Evolutionary conservation across 495 filamentous ascomycete species (phyloP).

Genomic region (Bacidia rubella): DNA sequence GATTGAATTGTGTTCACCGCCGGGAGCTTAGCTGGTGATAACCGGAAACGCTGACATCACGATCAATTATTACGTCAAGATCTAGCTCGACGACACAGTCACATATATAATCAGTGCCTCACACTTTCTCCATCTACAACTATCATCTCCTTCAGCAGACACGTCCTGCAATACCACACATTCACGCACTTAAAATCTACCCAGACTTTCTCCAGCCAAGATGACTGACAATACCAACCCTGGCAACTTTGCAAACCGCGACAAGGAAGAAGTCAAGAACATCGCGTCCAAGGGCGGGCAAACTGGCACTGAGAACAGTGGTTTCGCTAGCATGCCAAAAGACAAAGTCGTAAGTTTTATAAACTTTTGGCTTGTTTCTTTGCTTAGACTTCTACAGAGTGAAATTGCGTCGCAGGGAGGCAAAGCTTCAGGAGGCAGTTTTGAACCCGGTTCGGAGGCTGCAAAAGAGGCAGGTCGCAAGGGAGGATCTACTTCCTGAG

Average conservation of each 20-base stretch:
- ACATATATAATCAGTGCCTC: neutral
- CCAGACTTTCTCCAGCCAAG: neutral
- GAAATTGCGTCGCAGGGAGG: slow-evolving; percentile 42
- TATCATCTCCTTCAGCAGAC: too few relatives aligned
- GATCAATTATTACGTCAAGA: neutral
- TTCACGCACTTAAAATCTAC: too few relatives aligned
- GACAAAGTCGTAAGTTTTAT: slow-evolving; percentile 23
- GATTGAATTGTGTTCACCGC: too few relatives aligned
- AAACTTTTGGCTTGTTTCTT: slow-evolving; percentile 35
- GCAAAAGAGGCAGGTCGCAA: slow-evolving; percentile 32
- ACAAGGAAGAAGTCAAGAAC: slow-evolving; percentile 41
- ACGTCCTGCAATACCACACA: too few relatives aligned
- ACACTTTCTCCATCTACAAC: too few relatives aligned
- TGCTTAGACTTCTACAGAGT: slow-evolving; percentile 17
- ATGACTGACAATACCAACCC: slow-evolving; percentile 38
- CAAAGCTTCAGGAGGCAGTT: slow-evolving; percentile 34
- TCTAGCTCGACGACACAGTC: neutral
- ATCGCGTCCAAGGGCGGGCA: slow-evolving; percentile 35
- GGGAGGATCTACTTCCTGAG: neutral
- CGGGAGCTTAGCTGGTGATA: neutral
- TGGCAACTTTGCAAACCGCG: slow-evolving; percentile 50
- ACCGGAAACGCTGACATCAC: neutral
- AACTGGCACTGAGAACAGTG: slow-evolving; percentile 1
- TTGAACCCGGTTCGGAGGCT: slow-evolving; percentile 31
- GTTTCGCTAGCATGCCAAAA: slow-evolving; percentile 10